Conservation (phyloP, 345 rosid species). For the Combretum micranthum region DNA sequence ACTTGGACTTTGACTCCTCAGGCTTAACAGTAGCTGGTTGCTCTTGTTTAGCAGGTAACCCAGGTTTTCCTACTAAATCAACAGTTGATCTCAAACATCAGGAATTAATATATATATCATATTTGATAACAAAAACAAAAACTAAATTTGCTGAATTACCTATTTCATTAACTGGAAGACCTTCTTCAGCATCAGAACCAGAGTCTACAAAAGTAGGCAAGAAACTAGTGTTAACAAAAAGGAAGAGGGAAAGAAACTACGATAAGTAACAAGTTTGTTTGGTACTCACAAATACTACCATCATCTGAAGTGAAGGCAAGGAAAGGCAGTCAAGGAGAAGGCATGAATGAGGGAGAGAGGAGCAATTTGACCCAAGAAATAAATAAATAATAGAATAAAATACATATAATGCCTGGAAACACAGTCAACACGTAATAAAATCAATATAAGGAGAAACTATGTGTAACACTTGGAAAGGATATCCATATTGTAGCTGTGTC, state of each 20-base stretch:
- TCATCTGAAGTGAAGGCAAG: neutral
- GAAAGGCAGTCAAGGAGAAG: neutral
- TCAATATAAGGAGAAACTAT: no score
- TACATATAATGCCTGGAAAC: no score
- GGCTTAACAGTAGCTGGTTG: slow-evolving; percentile 5
- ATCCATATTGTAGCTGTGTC: slow-evolving; percentile 20
- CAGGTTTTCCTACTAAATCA: slow-evolving; percentile 18
- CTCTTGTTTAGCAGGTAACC: slow-evolving; percentile 10
- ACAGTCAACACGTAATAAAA: no score
- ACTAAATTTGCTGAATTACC: neutral
- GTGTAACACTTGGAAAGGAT: slow-evolving; percentile 39
- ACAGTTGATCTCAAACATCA: neutral
- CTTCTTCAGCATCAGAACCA: slow-evolving; percentile 8
- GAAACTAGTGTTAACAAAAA: no score
- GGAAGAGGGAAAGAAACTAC: no score
- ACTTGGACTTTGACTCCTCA: slow-evolving; percentile 1
- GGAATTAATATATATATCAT: neutral
- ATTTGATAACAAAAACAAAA: neutral
- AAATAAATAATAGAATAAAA: neutral
- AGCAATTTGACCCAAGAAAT: slow-evolving; percentile 9
- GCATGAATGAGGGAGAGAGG: slow-evolving; percentile 20
- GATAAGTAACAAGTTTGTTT: no score
- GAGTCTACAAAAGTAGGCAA: neutral
- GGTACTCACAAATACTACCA: slow-evolving; percentile 4
- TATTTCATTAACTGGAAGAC: slow-evolving; percentile 7